phyloP scores from a whole-genome alignment of 306 rosid genomes.

The Begonia masoniana region DNA sequence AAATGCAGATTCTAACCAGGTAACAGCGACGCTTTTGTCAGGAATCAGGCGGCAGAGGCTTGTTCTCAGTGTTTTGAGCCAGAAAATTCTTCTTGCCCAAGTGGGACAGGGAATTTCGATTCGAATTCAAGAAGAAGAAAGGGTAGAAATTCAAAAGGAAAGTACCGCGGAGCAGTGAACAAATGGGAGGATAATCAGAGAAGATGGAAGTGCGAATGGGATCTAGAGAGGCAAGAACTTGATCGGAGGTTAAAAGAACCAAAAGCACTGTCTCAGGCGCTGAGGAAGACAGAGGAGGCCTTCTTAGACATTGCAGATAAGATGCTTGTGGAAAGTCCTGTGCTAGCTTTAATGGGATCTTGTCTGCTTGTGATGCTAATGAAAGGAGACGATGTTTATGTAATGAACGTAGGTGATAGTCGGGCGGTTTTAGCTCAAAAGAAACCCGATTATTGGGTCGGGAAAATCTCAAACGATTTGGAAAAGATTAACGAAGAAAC shows the following conservation, averaged over 20 bases:
- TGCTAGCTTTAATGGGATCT: constrained; percentile 92
- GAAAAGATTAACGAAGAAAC: constrained; percentile 92
- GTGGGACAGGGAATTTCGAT: constrained; percentile 35
- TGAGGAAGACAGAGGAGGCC: constrained; percentile 81
- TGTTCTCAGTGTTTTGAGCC: constrained; percentile 52
- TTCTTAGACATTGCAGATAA: constrained; percentile 72
- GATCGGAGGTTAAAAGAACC: constrained; percentile 77
- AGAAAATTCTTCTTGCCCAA: constrained; percentile 38
- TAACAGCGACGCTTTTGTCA: constrained; percentile 16
- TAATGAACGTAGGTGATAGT: constrained; percentile 93
- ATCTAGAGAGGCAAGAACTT: constrained; percentile 70
- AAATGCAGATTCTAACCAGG: constrained; percentile 15
- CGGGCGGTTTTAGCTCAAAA: constrained; percentile 84
- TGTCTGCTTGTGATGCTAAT: constrained; percentile 95
- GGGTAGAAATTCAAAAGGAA: constrained; percentile 24
- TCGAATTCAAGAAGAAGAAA: constrained; percentile 17
- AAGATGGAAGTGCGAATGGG: constrained; percentile 97
- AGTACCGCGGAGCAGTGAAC: constrained; percentile 42
- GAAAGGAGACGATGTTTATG: constrained; percentile 95
- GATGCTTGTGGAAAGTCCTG: constrained; percentile 81
- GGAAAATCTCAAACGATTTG: constrained; percentile 75
- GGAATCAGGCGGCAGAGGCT: constrained; percentile 23
- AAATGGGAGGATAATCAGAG: constrained; percentile 81
- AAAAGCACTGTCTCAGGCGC: too few relatives aligned
- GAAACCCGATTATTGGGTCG: constrained; percentile 92